Conservation (phyloP, 768 basidiomycete genomes). For the Crepidotus variabilis region DNA sequence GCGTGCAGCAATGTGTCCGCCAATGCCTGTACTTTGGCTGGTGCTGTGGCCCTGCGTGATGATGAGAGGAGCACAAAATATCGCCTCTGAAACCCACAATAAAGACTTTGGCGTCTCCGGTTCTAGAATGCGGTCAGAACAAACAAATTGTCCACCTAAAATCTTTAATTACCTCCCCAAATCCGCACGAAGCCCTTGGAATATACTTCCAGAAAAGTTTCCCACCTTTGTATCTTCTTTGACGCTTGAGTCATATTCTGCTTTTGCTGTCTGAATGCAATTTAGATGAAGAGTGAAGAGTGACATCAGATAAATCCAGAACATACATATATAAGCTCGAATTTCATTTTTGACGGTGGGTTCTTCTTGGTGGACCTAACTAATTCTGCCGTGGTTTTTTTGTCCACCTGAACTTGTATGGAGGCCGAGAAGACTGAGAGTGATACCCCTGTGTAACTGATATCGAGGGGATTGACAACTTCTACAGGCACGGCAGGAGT, state of each 20-base stretch:
- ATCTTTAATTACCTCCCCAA: slow-evolving; percentile 62
- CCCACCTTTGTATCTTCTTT: slow-evolving; percentile 61
- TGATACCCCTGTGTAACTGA: slow-evolving; percentile 51
- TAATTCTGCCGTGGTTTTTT: slow-evolving; percentile 69
- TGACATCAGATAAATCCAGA: background rate
- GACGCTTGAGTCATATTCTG: slow-evolving; percentile 71
- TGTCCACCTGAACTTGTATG: slow-evolving; percentile 59
- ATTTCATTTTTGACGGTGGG: slow-evolving; percentile 70
- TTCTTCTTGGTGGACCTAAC: slow-evolving; percentile 94
- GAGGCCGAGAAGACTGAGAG: slow-evolving; percentile 66
- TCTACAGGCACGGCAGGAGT: slow-evolving; percentile 29
- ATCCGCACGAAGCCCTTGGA: slow-evolving; percentile 84
- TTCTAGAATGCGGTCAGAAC: slow-evolving; percentile 30
- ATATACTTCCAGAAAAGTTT: slow-evolving; percentile 72
- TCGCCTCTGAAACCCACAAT: slow-evolving; percentile 47
- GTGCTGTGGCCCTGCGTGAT: slow-evolving; percentile 76
- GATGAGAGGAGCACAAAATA: background rate
- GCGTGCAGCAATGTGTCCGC: slow-evolving; percentile 63
- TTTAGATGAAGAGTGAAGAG: background rate
- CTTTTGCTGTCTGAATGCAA: slow-evolving; percentile 64
- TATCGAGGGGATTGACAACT: slow-evolving; percentile 30
- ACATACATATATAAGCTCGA: slow-evolving; percentile 82
- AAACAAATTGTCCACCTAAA: background rate
- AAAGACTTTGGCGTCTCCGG: slow-evolving; percentile 74
- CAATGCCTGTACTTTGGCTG: slow-evolving; percentile 84